These are phyloP conservation scores for Populus hybrid DNA, from an alignment of 441 rosid species.

Conservation along the genomic window DNA sequence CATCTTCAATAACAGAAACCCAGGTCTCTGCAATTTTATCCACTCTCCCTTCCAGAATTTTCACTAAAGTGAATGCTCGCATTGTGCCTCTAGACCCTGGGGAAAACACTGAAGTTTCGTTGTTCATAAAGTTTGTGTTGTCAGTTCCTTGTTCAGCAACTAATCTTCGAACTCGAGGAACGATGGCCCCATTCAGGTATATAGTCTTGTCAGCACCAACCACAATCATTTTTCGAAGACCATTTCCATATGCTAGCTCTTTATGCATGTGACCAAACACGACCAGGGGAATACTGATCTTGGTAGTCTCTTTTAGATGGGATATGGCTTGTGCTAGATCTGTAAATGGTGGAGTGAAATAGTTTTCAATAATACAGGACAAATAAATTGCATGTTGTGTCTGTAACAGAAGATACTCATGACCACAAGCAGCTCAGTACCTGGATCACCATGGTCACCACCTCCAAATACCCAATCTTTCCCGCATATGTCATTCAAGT, in stretches of 20 bases:
- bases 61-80: slow-evolving; percentile 66
- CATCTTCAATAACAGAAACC: slow-evolving; percentile 57
- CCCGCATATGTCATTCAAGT: slow-evolving; percentile 72
- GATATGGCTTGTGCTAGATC: slow-evolving; percentile 72
- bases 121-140: slow-evolving; percentile 1
- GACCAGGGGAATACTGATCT: slow-evolving; percentile 46
- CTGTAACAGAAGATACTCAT: neutral
- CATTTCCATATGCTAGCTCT: slow-evolving; percentile 60
- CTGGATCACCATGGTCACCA: slow-evolving; percentile 94
- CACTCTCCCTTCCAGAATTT: slow-evolving; percentile 55
- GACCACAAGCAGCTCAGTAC: slow-evolving; percentile 32
- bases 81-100: slow-evolving; percentile 36
- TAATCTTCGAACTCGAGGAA: slow-evolving; percentile 57
- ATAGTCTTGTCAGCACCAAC: slow-evolving; percentile 48
- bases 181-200: slow-evolving; percentile 78
- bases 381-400: slow-evolving; percentile 12
- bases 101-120: slow-evolving; percentile 11
- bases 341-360: slow-evolving; percentile 23
- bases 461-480: slow-evolving; percentile 68
- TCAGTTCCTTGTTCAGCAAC: slow-evolving; percentile 13
- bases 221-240: slow-evolving; percentile 64
- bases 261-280: slow-evolving; percentile 96
- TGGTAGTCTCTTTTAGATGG: slow-evolving; percentile 48
- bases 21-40: slow-evolving; percentile 66
- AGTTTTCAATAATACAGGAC: neutral